Evolutionary conservation across 2,329 filamentous ascomycete species (phyloP).

Genomic region (Epichloe glyceriae): DNA sequence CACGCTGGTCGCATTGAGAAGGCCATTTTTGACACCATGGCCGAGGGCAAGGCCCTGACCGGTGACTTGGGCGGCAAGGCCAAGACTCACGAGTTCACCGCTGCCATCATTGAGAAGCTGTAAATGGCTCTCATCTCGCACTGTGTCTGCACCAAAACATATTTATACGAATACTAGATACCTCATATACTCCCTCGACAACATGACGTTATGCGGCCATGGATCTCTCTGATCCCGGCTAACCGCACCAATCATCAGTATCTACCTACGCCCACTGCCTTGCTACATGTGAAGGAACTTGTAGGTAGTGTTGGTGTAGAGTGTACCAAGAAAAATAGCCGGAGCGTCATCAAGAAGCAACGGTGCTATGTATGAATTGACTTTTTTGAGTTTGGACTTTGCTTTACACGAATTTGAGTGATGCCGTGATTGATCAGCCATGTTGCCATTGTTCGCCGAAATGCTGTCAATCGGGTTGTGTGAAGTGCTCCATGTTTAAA

Average conservation of each 20-base stretch:
- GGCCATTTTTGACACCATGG: slow-evolving; percentile 88
- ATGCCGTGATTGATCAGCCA: too few species aligned
- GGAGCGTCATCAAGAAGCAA: slow-evolving; percentile 15
- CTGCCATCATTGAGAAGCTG: slow-evolving; percentile 69
- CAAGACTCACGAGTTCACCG: slow-evolving; percentile 89
- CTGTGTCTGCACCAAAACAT: background rate
- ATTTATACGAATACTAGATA: slow-evolving; percentile 1
- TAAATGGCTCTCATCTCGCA: slow-evolving; percentile 22
- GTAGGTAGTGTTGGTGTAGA: slow-evolving; percentile 18
- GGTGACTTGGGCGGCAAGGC: slow-evolving; percentile 93
- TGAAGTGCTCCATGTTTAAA: too few species aligned
- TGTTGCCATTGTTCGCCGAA: too few species aligned
- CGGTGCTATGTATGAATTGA: slow-evolving; percentile 17
- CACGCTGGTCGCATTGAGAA: slow-evolving; percentile 83
- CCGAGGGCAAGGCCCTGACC: slow-evolving; percentile 92
- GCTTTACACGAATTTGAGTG: too few species aligned
- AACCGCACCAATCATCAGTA: background rate
- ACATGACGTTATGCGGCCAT: background rate
- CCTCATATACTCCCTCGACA: background rate
- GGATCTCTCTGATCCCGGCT: background rate
- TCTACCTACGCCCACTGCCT: slow-evolving; percentile 2
- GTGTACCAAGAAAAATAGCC: slow-evolving; percentile 13
- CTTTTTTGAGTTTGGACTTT: too few species aligned
- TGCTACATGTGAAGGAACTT: slow-evolving; percentile 5
- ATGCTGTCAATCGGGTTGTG: too few species aligned